phyloP scores from a whole-genome alignment of 257 asterid species.

The Solanum sparsipilum region DNA sequence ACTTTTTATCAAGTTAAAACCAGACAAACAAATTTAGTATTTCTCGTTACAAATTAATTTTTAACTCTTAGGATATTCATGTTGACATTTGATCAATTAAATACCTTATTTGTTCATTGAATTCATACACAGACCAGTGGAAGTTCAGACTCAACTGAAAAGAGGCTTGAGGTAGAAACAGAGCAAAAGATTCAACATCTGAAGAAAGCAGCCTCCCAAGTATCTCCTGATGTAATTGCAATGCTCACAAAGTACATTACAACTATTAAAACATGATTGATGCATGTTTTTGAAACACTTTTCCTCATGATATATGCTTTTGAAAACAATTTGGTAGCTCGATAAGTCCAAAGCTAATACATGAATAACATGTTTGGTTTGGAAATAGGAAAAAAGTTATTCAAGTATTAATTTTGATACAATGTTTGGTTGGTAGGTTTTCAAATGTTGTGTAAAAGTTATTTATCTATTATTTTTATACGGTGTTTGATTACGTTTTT shows the following conservation, averaged over 20 bases:
- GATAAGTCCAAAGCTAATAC: too few relatives aligned
- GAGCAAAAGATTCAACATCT: slow-evolving; percentile 38
- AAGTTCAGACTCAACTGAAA: slow-evolving; percentile 49
- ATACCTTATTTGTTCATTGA: neutral
- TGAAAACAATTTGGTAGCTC: neutral
- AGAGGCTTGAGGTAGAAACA: slow-evolving; percentile 63
- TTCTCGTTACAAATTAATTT: neutral
- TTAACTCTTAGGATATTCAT: neutral
- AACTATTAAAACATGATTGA: slow-evolving; percentile 16
- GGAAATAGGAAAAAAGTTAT: too few relatives aligned
- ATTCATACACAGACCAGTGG: slow-evolving; percentile 39
- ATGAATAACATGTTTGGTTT: neutral
- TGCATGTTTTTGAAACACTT: neutral
- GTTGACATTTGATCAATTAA: neutral
- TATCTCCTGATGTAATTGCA: slow-evolving; percentile 40
- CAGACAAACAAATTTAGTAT: neutral
- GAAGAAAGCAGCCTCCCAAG: slow-evolving; percentile 40
- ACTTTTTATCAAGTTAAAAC: neutral
- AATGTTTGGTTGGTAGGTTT: neutral
- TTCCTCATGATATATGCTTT: neutral
- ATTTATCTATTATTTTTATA: too few relatives aligned
- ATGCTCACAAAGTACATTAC: slow-evolving; percentile 46
- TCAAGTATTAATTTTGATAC: neutral
- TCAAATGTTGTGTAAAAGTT: neutral
- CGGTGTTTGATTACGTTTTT: too few relatives aligned